A percentile compares a stretch with the other conserved stretches of the same genome.
These are phyloP conservation scores for Citrus inodora DNA, from an alignment of 345 rosid genomes.

Conservation along the genomic window DNA sequence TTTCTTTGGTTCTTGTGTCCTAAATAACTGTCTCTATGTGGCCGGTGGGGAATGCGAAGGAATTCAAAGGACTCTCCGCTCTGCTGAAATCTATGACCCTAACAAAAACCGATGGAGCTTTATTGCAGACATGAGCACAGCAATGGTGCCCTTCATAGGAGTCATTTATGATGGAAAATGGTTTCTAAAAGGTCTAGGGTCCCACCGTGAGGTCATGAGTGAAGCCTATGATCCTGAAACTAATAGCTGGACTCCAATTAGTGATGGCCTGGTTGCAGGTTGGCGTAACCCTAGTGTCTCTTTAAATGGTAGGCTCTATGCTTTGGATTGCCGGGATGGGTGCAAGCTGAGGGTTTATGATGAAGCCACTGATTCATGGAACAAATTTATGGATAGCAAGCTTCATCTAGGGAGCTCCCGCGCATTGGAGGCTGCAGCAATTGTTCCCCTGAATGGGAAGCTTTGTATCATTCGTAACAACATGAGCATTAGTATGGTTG, in stretches of 20 bases:
- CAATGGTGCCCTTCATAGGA: constrained; percentile 95
- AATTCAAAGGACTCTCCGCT: constrained; percentile 81
- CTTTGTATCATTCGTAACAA: constrained; percentile 92
- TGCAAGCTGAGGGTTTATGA: constrained; percentile 86
- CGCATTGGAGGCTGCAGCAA: constrained; percentile 89
- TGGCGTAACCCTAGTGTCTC: constrained; percentile 90
- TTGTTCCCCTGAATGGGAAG: constrained; percentile 76
- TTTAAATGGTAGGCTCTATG: constrained; percentile 73
- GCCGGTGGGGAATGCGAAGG: constrained; percentile 99
- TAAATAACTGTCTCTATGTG: constrained; percentile 86
- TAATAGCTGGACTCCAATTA: constrained; percentile 66
- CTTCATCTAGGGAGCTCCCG: constrained; percentile 81
- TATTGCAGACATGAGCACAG: constrained; percentile 92
- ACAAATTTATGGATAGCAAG: constrained; percentile 80
- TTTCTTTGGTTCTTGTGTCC: constrained; percentile 89
- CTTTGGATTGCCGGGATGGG: constrained; percentile 87
- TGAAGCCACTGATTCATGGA: constrained; percentile 73
- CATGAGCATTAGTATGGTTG: constrained; percentile 93
- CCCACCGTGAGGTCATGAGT: constrained; percentile 84
- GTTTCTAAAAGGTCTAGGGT: constrained; percentile 90
- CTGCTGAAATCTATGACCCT: constrained; percentile 96
- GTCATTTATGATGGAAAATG: constrained; percentile 85
- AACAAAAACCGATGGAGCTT: constrained; percentile 84
- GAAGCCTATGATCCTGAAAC: constrained; percentile 83
- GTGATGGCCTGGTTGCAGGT: constrained; percentile 85